A percentile compares a stretch with the other conserved stretches of the same genome.
These are phyloP conservation scores for Brassica nigra DNA, from an alignment of 345 rosid species.

Conservation along the genomic window DNA sequence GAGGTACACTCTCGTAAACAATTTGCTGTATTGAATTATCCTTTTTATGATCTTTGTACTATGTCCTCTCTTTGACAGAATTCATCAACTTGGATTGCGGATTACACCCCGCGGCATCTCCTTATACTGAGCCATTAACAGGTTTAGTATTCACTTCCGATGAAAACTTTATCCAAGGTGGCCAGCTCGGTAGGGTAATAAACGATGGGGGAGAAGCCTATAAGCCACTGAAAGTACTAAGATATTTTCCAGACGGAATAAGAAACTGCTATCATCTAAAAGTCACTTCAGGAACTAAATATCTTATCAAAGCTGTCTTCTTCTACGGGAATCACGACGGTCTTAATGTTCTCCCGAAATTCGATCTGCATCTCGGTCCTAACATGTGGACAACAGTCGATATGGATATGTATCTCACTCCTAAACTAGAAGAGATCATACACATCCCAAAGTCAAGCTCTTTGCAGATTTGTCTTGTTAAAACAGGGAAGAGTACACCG, in stretches of 20 bases:
- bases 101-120: conserved; percentile 10
- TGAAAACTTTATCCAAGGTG: conserved; percentile 39
- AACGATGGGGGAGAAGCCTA: background rate
- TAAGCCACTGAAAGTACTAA: conserved; percentile 26
- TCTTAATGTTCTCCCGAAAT: conserved; percentile 24
- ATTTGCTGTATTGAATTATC: background rate
- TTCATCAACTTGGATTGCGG: conserved; percentile 57
- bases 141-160: conserved; percentile 40
- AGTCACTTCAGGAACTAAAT: conserved; percentile 20
- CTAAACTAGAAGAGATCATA: conserved; percentile 43
- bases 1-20: conserved; percentile 13
- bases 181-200: conserved; percentile 27
- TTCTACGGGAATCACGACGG: conserved; percentile 53
- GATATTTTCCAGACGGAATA: conserved; percentile 47
- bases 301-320: conserved; percentile 43
- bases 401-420: background rate
- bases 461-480: conserved; percentile 52
- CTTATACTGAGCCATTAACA: conserved; percentile 33
- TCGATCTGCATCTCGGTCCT: conserved; percentile 49
- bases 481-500: conserved; percentile 46
- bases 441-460: conserved; percentile 34
- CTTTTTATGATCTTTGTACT: background rate
- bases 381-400: conserved; percentile 39
- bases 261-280: conserved; percentile 46
- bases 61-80: conserved; percentile 28